Percentiles rank a stretch among this genome's conserved stretches.
Conservation (phyloP, 2,329 filamentous ascomycete genomes). For the Fusarium mangiferae region DNA sequence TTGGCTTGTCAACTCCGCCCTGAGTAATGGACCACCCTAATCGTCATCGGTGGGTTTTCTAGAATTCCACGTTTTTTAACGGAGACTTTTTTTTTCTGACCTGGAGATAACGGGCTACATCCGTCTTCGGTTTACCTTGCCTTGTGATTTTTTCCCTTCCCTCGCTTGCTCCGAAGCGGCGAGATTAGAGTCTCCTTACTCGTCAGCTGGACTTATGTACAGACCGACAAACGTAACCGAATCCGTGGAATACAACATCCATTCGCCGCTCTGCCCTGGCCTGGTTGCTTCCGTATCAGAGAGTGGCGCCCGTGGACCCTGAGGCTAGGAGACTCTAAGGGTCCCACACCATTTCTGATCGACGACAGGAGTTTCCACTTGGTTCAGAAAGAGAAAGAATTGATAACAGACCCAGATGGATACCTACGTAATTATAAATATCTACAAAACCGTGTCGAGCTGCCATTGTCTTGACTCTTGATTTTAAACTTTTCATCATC, state of each 20-base stretch:
- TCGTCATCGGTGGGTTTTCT: conserved; percentile 34
- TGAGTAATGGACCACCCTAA: conserved; percentile 29
- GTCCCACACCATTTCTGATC: conserved; percentile 20
- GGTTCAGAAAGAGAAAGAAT: conserved; percentile 16
- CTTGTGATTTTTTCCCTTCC: neutral
- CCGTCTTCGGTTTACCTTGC: neutral
- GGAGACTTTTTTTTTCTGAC: neutral
- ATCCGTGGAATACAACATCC: conserved; percentile 10
- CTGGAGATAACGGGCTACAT: conserved; percentile 12
- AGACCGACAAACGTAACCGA: conserved; percentile 21
- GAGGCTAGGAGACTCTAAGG: conserved; percentile 27
- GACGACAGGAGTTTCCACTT: conserved; percentile 31
- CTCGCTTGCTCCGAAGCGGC: conserved; percentile 9
- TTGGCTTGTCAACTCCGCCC: conserved; percentile 13
- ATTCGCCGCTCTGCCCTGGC: conserved; percentile 36
- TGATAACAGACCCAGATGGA: conserved; percentile 5
- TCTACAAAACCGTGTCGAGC: neutral
- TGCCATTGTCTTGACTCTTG: neutral
- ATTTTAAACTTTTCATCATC: conserved; percentile 2
- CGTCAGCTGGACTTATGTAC: neutral
- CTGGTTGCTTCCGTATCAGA: conserved; percentile 26
- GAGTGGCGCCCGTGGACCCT: conserved; percentile 36
- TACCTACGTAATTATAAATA: conserved; percentile 32
- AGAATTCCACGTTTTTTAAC: conserved; percentile 13
- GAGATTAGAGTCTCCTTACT: neutral